Conservation (phyloP, 306 rosid genomes). For the Casuarina glauca region DNA sequence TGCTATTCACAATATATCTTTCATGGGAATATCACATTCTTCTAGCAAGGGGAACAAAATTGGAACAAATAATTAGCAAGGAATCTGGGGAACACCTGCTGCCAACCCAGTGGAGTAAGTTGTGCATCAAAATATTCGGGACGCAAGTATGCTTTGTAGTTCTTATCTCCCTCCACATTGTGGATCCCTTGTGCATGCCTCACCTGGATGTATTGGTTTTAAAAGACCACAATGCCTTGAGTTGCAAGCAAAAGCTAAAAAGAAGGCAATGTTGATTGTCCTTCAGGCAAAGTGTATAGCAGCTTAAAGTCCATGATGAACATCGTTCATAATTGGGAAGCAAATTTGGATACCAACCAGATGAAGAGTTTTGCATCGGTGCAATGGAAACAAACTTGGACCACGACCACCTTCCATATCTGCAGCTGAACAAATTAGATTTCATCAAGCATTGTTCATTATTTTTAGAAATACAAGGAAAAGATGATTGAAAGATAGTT, state of each 20-base stretch:
- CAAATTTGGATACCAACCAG: slow-evolving; percentile 41
- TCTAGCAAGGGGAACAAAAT: not conserved
- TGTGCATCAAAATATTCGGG: slow-evolving; percentile 56
- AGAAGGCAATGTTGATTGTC: slow-evolving; percentile 37
- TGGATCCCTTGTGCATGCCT: slow-evolving; percentile 64
- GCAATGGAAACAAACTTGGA: slow-evolving; percentile 47
- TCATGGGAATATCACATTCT: not conserved
- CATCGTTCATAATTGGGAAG: slow-evolving; percentile 14
- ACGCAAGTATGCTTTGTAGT: slow-evolving; percentile 45
- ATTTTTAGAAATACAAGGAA: not conserved
- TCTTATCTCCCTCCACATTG: slow-evolving; percentile 57
- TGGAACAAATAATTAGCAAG: not conserved
- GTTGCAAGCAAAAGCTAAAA: slow-evolving; percentile 32
- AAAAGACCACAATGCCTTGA: slow-evolving; percentile 35
- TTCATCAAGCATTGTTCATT: slow-evolving; percentile 14
- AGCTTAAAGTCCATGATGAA: slow-evolving; percentile 31
- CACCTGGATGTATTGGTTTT: slow-evolving; percentile 49
- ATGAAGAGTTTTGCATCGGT: slow-evolving; percentile 54
- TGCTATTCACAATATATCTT: not conserved
- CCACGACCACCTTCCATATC: slow-evolving; percentile 57
- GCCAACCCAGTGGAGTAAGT: slow-evolving; percentile 56
- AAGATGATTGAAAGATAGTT: not conserved
- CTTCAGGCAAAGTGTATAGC: slow-evolving; percentile 26
- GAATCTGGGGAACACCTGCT: slow-evolving; percentile 35
- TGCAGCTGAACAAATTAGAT: slow-evolving; percentile 29